Base-by-base conservation (phyloP, 306 rosid species). In the Datisca glomerata region DNA sequence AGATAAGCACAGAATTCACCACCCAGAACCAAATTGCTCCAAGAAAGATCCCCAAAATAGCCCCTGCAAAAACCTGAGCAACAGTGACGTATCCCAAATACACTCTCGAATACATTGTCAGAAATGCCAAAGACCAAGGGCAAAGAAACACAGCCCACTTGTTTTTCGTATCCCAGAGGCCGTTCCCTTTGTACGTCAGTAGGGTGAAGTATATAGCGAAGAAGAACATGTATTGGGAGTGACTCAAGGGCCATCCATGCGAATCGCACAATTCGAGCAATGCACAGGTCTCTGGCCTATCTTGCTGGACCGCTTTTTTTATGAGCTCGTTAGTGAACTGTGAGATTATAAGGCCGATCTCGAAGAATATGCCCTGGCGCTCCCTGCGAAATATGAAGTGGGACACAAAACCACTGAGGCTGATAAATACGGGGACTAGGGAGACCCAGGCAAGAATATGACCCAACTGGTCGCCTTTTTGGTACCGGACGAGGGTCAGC, bases 311-410 rank as follows among this genome's bases (percentile, higher is more conserved):
- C 25, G 71, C 60, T 32, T 61, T 58, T 21, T 89, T 89, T 81
- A 84, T 49, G 23, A 83, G 1, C 32, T 84, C 93, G 56, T 89
- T 89, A 58, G 84, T 8, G 65, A 80, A 49, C 19, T 89, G 93
- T 0, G 95, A 89, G 9, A 80, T 22, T 12, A 80, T 0, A 13
- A 89, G 76, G 28, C 98, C 98, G 2, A 73, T 1, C 10, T 68
- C 71, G 67, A 89, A 84, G 96, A 75, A 84, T 48, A 89, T 72
- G 6, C 79, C 84, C 31, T 89, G 98, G 14, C 83, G 74, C 51
- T 89, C 98, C 4, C 98, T 93, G 7, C 98, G 98, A 69, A 89
- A 89, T 64, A 89, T 49, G 64, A 84, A 77, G 67, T 89, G 98
- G 15, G 91, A 73, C 28, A 80, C 5, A 57, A 89, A 84, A 10